Evolutionary conservation across 768 basidiomycete species (phyloP).

Genomic region (Pulveroboletus sp.): DNA sequence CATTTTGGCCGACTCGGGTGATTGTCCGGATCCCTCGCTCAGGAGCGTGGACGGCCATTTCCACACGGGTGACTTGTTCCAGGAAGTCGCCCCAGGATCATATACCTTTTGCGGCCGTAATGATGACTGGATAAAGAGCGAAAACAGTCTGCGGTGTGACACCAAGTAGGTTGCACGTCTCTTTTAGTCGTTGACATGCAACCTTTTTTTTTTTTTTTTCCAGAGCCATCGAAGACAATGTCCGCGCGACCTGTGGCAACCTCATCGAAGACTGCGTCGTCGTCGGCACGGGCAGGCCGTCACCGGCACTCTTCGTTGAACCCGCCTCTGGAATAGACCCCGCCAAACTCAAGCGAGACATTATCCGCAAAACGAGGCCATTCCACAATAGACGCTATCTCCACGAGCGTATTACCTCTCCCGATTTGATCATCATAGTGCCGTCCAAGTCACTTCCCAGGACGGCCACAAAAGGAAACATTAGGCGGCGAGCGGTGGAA

Average conservation of each 20-base stretch:
- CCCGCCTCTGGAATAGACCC: conserved; percentile 51
- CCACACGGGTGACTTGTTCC: conserved; percentile 83
- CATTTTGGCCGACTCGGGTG: conserved; percentile 61
- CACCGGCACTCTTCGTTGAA: conserved; percentile 75
- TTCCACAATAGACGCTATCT: conserved; percentile 76
- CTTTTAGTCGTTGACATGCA: conserved; percentile 5
- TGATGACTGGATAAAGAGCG: conserved; percentile 86
- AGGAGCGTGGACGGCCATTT: conserved; percentile 65
- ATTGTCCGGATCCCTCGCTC: conserved; percentile 63
- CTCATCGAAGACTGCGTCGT: conserved; percentile 74
- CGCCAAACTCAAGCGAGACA: conserved; percentile 62
- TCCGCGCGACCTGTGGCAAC: conserved; percentile 59
- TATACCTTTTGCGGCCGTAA: conserved; percentile 71
- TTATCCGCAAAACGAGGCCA: conserved; percentile 67
- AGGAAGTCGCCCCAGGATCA: conserved; percentile 52
- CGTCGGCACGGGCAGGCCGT: conserved; percentile 73
- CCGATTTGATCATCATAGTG: conserved; percentile 68
- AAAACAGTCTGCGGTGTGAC: conserved; percentile 75
- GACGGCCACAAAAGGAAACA: conserved; percentile 80
- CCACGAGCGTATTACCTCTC: conserved; percentile 70
- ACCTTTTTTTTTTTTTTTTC: too few species aligned
- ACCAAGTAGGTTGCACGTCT: conserved; percentile 47
- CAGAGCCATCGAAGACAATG: conserved; percentile 76
- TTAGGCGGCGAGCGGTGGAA: conserved; percentile 75
- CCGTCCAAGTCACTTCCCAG: conserved; percentile 65